Base-by-base conservation (phyloP, 2,329 filamentous ascomycete species). In the Neocatenulostroma microsporum region DNA sequence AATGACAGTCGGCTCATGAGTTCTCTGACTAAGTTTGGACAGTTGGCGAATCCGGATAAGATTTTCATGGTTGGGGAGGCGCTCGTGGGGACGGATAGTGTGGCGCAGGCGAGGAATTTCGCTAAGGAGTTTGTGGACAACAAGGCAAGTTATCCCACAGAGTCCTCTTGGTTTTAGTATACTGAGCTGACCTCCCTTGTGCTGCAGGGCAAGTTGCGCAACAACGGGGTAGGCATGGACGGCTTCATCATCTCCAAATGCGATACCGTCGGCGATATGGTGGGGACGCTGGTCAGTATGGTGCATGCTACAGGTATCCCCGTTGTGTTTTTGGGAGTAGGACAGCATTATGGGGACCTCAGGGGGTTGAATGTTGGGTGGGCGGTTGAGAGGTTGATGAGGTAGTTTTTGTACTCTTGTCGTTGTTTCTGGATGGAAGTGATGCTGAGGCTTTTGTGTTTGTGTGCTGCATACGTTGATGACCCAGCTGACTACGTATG, bases 221-320 rank as follows among this genome's bases (percentile, higher is more conserved):
- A 57, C 28, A 48, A 52, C 21, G 93, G 91, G 21, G 71, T 89
- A 39, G 76, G 76, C 19, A 72, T 98, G 24, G 93, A 98, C 63
- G 91, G 91, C 5, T 98, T 98, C 63, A 94, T 98, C 58, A 95
- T 98, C 52, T 89, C 82, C 42, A 98, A 98, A 64, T 96, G 91
- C 61, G 91, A 98, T 66, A 98, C 91, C 0, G 93, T 98, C 24
- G 93, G 91, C n/a, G 89, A 95, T 65, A 96, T 96, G 88, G 87
- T 95, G 28, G 87, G 81, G 2, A 95, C 89, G 3, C 69, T 98
- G 46, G 91, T 98, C 45, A 94, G 85, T 59, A 89, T 98, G 70
- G 89, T 98, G 25, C 89, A 96, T 66, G 89, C 91, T 3, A 98
- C 93, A 3, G 54, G 89, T 19, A 93, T 98, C 30, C 93, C 93